Conservation (phyloP, 2,329 filamentous ascomycete species). For the Colletotrichum kahawae region DNA sequence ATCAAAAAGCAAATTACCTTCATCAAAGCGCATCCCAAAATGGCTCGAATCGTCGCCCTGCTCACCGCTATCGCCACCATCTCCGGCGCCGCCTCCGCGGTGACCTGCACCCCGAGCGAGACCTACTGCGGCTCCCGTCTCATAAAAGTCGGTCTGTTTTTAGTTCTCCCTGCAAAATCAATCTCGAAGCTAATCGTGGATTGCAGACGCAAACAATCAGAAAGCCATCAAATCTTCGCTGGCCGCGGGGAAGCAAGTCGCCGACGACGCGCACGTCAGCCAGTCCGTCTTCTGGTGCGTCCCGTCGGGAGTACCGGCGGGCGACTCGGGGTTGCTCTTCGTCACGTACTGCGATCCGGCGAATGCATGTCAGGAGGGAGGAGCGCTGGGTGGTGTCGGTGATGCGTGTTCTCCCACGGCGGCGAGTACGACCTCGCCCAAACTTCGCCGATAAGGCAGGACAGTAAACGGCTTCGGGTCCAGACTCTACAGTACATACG, state of each 20-base stretch:
- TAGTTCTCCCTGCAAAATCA: background rate
- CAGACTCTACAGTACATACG: background rate
- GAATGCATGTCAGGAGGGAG: slow-evolving; percentile 3
- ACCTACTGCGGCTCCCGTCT: slow-evolving; percentile 15
- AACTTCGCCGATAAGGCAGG: background rate
- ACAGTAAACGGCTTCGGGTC: background rate
- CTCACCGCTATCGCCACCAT: background rate
- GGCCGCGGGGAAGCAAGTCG: background rate
- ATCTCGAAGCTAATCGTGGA: background rate
- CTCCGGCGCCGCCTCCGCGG: background rate
- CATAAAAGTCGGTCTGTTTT: background rate
- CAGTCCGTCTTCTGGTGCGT: slow-evolving; percentile 18
- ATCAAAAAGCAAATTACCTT: background rate
- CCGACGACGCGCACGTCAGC: slow-evolving; percentile 1
- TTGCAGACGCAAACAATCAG: background rate
- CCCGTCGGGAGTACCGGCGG: background rate
- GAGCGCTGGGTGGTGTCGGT: slow-evolving; percentile 1
- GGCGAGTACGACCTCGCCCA: background rate
- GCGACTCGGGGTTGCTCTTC: slow-evolving; percentile 1
- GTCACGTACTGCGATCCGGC: slow-evolving; percentile 8
- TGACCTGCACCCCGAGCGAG: background rate
- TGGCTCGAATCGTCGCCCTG: background rate
- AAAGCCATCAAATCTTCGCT: background rate
- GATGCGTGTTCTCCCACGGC: background rate
- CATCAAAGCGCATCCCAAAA: background rate